phyloP scores from a whole-genome alignment of 768 basidiomycete genomes.

The Lentinula sp. region DNA sequence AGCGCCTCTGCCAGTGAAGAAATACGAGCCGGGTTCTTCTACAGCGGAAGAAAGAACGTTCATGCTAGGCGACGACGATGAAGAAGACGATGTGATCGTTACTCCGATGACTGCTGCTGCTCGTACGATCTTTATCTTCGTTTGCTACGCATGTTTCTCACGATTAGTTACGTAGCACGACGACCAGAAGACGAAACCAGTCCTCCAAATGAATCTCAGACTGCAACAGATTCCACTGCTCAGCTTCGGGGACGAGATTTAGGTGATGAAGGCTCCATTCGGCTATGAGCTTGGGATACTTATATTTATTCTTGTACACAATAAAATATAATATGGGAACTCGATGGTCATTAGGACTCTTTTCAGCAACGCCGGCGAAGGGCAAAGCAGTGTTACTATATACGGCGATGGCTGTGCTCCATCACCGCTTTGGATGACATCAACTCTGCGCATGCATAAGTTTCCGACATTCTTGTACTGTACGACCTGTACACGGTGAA shows the following conservation, averaged over 20 bases:
- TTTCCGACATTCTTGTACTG: background rate
- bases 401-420: background rate
- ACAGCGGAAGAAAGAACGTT: slow-evolving; percentile 28
- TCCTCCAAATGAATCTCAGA: background rate
- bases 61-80: slow-evolving; percentile 16
- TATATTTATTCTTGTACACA: background rate
- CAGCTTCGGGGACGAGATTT: slow-evolving; percentile 2
- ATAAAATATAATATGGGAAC: no score
- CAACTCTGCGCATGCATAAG: background rate
- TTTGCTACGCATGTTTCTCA: background rate
- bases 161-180: background rate
- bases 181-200: background rate
- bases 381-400: background rate
- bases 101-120: background rate
- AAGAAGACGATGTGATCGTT: slow-evolving; percentile 9
- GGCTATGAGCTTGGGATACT: background rate
- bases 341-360: no score
- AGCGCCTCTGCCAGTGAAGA: slow-evolving; percentile 9
- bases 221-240: background rate
- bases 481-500: background rate
- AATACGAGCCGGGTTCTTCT: background rate
- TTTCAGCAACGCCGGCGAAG: background rate
- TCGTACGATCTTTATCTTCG: background rate
- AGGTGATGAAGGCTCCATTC: background rate
- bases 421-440: background rate